Evolutionary conservation across 176 grass and related monocot species (phyloP).

Genomic region (Pontederia crassipes): DNA sequence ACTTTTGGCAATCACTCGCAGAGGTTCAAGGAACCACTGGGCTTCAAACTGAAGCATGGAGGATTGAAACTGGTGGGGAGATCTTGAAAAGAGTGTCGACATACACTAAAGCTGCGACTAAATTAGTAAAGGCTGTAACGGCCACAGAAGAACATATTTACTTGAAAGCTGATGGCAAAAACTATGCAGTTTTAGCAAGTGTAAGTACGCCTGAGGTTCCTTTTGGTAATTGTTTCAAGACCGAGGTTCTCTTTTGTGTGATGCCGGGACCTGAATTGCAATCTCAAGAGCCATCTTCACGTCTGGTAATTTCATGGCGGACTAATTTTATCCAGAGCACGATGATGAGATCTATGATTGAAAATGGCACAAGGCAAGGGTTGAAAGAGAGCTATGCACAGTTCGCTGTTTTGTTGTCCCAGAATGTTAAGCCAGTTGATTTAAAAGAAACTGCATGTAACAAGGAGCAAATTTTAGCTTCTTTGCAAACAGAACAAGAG

Average conservation of each 20-base stretch:
- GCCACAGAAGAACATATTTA: conserved; percentile 76
- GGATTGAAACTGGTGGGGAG: conserved; percentile 51
- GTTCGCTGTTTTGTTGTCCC: conserved; percentile 55
- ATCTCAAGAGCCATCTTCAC: conserved; percentile 43
- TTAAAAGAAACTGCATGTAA: conserved; percentile 33
- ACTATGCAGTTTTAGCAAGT: conserved; percentile 49
- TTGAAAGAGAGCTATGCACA: conserved; percentile 66
- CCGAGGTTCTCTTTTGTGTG: conserved; percentile 64
- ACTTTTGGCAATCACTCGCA: conserved; percentile 64
- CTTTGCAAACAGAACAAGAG: conserved; percentile 50
- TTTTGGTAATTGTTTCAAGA: conserved; percentile 69
- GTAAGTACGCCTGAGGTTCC: conserved; percentile 78
- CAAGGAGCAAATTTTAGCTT: conserved; percentile 52
- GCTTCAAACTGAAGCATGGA: conserved; percentile 60
- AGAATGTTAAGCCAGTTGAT: conserved; percentile 52
- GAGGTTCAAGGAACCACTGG: conserved; percentile 70
- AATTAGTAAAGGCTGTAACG: conserved; percentile 82
- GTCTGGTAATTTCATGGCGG: conserved; percentile 68
- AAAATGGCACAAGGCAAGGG: conserved; percentile 81
- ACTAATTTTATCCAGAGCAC: conserved; percentile 84
- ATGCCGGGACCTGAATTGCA: conserved; percentile 55
- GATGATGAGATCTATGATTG: conserved; percentile 94
- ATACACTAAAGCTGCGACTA: conserved; percentile 80
- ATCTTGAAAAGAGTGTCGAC: conserved; percentile 59
- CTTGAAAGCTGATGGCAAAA: conserved; percentile 56